Percentiles rank a stretch among this genome's conserved stretches.
phyloP scores from a whole-genome alignment of 129 eudicot species.

The Artemisia annua region DNA sequence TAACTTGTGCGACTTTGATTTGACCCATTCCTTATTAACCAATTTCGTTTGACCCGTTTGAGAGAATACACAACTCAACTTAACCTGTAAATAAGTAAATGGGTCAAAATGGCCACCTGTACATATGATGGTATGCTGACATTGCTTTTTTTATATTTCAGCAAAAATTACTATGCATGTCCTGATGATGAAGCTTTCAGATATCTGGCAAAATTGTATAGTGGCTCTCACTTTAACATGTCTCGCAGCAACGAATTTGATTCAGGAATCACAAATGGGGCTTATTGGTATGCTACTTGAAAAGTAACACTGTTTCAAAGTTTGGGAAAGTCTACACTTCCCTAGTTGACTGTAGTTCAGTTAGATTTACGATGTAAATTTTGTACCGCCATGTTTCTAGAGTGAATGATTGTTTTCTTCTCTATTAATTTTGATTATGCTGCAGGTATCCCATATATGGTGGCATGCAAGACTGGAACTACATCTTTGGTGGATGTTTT shows the following conservation, averaged over 20 bases:
- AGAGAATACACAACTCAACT: no score
- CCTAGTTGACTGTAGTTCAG: conserved; percentile 1
- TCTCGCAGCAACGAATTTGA: conserved; percentile 76
- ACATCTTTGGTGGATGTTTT: conserved; percentile 72
- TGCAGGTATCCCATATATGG: conserved; percentile 98
- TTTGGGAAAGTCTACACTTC: background rate
- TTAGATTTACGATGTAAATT: background rate
- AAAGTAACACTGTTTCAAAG: background rate
- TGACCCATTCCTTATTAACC: no score
- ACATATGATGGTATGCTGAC: background rate
- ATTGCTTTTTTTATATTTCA: conserved; percentile 34
- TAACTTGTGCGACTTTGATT: no score
- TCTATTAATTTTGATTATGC: conserved; percentile 7
- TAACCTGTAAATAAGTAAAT: no score
- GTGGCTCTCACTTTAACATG: conserved; percentile 83
- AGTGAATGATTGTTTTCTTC: background rate
- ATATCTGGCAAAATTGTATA: conserved; percentile 81
- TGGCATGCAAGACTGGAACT: conserved; percentile 99
- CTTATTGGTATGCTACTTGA: conserved; percentile 58
- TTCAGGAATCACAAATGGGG: conserved; percentile 94
- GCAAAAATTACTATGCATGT: conserved; percentile 76
- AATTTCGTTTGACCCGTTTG: no score
- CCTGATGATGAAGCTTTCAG: conserved; percentile 92
- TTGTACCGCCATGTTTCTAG: background rate
- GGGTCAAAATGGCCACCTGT: no score